A percentile compares a stretch with the other conserved stretches of the same genome.
Evolutionary conservation across 352 stramenopile genomes (phyloP).

Genomic region (Aphanomyces invadans): DNA sequence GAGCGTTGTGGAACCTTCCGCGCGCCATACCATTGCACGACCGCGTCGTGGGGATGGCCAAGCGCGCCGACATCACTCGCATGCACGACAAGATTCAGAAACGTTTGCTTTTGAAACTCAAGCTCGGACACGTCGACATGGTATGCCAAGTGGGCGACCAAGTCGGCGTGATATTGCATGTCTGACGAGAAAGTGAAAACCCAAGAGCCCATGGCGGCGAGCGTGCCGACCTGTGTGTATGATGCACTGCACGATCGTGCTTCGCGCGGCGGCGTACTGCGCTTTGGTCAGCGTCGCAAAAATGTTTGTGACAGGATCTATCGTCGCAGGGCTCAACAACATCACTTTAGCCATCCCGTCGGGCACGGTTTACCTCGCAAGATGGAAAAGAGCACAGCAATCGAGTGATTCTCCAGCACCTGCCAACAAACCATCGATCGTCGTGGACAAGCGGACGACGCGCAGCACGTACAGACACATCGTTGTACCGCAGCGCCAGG

Average conservation of each 20-base stretch:
- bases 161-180: constrained; percentile 76
- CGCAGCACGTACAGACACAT: too few species aligned
- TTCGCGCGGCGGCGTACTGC: constrained; percentile 40
- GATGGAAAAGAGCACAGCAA: background rate
- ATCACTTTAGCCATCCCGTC: constrained; percentile 5
- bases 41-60: constrained; percentile 37
- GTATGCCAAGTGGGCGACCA: constrained; percentile 44
- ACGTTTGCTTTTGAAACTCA: constrained; percentile 55
- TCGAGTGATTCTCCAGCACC: constrained; percentile 29
- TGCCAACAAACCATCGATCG: too few species aligned
- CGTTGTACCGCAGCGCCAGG: constrained; percentile 84
- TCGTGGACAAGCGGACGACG: too few species aligned
- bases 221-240: constrained; percentile 54
- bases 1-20: too few species aligned
- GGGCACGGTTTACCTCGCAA: background rate
- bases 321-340: background rate
- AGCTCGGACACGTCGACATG: constrained; percentile 44
- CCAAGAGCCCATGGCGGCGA: too few species aligned
- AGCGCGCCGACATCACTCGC: constrained; percentile 60
- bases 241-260: constrained; percentile 64
- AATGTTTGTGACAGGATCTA: constrained; percentile 50
- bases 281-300: constrained; percentile 44
- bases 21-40: constrained; percentile 46
- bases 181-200: constrained; percentile 27
- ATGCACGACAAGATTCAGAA: constrained; percentile 83